Evolutionary conservation across 1,284 basidiomycete species (phyloP), one percentile per base, ranked within the genome.

Genomic region (Cutaneotrichosporon sp.): DNA sequence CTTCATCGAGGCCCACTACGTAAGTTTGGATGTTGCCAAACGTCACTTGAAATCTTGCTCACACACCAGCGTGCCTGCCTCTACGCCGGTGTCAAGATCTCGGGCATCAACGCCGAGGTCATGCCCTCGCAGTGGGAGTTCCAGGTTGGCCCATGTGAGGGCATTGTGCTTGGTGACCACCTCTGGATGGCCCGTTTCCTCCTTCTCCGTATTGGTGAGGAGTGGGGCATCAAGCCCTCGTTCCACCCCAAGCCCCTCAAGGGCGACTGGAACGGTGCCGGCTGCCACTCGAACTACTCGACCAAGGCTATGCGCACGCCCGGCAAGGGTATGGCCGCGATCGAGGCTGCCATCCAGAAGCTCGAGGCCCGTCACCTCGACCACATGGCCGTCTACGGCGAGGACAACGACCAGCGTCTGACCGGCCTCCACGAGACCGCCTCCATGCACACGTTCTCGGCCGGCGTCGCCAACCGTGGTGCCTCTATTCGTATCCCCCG

Each of bases 101-200:
- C 92, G 69, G 97, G 97, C 80, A 98, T 99, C 85, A 99, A 99
- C 82, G 97, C 97, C 71, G 97, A 99, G 84, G 97, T 99, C 74
- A 98, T 99, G 96, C 96, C 97, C 32, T 90, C 95, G 65, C 97
- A 99, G 83, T 98, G 95, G 95, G 96, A 99, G 84, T 99, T 97
- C 90, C 97, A 99, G 83, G 94, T 99, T 74, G 96, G 96, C 67
- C 96, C 96, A 49, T 98, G 96, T 79, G 89, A 91, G 81, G 96
- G 96, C 70, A 97, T 99, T 81, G 86, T 91, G 49, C 97, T 99
- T 92, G 96, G 96, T 74, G 96, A 99, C 83, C 94, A 97, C 83
- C 88, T 97, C 75, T 95, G 91, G 91, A 92, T 97, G 86, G 91
- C 94, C 53, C 91, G 94, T 73, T 97, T 90, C 84, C 89, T 97